Evolutionary conservation across 768 basidiomycete species (phyloP).

Genomic region (Kwoniella sp.): DNA sequence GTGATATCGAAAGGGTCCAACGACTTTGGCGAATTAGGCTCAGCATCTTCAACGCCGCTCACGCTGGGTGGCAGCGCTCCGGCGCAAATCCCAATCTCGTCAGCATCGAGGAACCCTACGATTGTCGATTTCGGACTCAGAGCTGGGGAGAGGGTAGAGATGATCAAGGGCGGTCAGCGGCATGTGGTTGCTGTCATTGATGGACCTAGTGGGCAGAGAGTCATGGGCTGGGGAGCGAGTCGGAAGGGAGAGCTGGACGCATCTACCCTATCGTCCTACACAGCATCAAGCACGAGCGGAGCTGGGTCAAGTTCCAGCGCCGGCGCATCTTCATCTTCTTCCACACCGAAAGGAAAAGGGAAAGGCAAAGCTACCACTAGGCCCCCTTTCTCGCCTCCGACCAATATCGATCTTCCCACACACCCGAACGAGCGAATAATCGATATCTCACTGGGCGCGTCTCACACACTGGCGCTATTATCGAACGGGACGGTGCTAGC

Average conservation of each 20-base stretch:
- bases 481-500: conserved; percentile 61
- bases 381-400: conserved; percentile 37
- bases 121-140: conserved; percentile 39
- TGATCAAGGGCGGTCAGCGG: conserved; percentile 69
- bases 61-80: background rate
- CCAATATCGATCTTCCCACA: conserved; percentile 60
- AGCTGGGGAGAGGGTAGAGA: conserved; percentile 56
- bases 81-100: conserved; percentile 16
- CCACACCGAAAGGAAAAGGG: conserved; percentile 28
- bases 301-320: background rate
- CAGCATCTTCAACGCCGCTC: background rate
- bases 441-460: conserved; percentile 61
- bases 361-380: conserved; percentile 31
- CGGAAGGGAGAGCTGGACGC: conserved; percentile 82
- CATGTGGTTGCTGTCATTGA: conserved; percentile 64
- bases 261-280: background rate
- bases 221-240: conserved; percentile 79
- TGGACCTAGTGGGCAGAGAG: conserved; percentile 43
- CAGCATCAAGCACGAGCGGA: conserved; percentile 6
- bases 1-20: conserved; percentile 79
- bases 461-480: conserved; percentile 62
- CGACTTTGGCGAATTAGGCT: conserved; percentile 80
- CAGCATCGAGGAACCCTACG: conserved; percentile 25
- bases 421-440: conserved; percentile 56
- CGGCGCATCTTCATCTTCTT: background rate